Evolutionary conservation across 768 basidiomycete species (phyloP).

Genomic region (Lactifluus volemus): DNA sequence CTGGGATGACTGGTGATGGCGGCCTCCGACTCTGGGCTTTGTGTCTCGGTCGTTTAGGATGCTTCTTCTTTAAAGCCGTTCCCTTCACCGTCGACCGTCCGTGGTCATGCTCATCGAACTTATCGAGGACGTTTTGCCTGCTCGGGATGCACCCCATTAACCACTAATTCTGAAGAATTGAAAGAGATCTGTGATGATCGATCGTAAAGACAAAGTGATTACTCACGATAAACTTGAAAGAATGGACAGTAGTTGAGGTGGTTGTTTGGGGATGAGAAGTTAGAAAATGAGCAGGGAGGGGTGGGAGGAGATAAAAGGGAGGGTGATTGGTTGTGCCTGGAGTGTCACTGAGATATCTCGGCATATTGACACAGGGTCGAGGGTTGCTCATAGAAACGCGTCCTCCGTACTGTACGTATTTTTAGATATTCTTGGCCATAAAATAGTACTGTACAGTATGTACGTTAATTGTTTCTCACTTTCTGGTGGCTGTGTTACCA

Average conservation of each 20-base stretch:
- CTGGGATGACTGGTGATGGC: slow-evolving; percentile 4
- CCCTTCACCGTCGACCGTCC: background rate
- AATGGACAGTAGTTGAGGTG: background rate
- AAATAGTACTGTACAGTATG: background rate
- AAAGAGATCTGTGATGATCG: background rate
- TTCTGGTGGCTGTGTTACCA: background rate
- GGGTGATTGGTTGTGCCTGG: background rate
- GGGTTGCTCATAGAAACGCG: background rate
- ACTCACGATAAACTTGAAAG: slow-evolving; percentile 5
- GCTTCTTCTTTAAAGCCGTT: background rate
- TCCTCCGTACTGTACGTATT: too few species aligned
- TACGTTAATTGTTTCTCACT: too few species aligned
- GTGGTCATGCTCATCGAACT: background rate
- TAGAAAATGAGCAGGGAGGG: background rate
- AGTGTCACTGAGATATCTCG: background rate
- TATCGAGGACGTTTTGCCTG: slow-evolving; percentile 25
- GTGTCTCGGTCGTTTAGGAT: background rate
- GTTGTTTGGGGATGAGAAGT: background rate
- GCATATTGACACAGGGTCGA: background rate
- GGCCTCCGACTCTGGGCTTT: slow-evolving; percentile 5
- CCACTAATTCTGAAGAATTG: background rate
- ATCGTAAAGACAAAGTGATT: background rate
- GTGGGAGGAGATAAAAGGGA: background rate
- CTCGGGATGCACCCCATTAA: slow-evolving; percentile 37
- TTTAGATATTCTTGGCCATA: too few species aligned